A percentile compares a stretch with the other conserved stretches of the same genome.
phyloP scores from a whole-genome alignment of 2,329 filamentous ascomycete species.

The Akanthomyces uredinophilus region DNA sequence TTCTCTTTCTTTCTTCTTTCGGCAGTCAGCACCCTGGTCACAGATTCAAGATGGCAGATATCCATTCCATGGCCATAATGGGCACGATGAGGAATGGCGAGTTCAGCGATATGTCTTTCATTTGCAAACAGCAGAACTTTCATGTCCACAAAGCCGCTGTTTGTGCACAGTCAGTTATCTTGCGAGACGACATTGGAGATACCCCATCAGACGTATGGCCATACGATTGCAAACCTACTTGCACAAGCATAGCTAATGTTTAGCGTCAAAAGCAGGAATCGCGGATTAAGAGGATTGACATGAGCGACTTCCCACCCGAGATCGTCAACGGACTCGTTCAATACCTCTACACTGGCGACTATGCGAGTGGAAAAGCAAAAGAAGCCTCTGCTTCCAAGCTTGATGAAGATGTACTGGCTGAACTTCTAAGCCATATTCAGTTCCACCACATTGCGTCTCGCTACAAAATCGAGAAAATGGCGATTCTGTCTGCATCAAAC shows the following conservation, averaged over 20 bases:
- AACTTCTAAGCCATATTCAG: neutral
- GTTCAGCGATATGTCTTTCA: neutral
- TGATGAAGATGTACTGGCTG: neutral
- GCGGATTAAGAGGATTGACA: neutral
- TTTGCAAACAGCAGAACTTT: neutral
- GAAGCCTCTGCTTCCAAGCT: no score
- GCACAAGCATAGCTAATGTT: neutral
- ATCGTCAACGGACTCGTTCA: neutral
- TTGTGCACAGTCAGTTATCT: neutral
- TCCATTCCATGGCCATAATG: neutral
- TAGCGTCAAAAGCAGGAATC: neutral
- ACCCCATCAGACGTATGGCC: neutral
- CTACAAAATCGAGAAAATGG: neutral
- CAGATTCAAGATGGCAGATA: neutral
- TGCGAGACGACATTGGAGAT: neutral
- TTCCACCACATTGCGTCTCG: neutral
- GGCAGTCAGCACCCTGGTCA: no score
- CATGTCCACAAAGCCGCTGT: neutral
- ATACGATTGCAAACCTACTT: neutral
- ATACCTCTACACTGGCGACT: neutral
- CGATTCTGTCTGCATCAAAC: neutral
- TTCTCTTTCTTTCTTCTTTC: no score
- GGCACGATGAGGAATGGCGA: neutral
- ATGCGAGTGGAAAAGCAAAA: neutral
- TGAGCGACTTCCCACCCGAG: neutral